Evolutionary conservation across 108 stramenopile genomes (phyloP).

Genomic region (Mayamaea pseudoterrestris): DNA sequence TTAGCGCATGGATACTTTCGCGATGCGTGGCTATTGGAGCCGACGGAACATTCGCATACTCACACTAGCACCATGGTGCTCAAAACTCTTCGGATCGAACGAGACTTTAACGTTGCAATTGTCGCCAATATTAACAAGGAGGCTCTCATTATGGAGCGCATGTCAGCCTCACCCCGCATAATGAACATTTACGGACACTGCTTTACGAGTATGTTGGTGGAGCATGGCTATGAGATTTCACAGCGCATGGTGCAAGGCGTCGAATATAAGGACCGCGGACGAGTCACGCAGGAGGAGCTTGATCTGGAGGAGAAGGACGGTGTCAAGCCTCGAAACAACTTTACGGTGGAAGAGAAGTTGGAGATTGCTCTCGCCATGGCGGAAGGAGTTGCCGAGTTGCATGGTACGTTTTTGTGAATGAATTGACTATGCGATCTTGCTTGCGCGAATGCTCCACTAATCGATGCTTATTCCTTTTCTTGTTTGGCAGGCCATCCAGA

Average conservation of each 20-base stretch:
- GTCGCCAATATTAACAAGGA: constrained; percentile 31
- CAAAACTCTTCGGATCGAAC: not conserved
- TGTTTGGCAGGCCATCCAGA: too few relatives aligned
- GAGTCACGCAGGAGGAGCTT: constrained; percentile 6
- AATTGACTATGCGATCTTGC: too few relatives aligned
- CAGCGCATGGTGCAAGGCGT: constrained; percentile 13
- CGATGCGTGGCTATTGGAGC: not conserved
- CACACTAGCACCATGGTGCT: too few relatives aligned
- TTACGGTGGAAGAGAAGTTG: constrained; percentile 34
- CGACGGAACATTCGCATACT: too few relatives aligned
- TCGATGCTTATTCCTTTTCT: too few relatives aligned
- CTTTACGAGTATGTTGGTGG: constrained; percentile 30
- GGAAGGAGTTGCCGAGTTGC: constrained; percentile 48
- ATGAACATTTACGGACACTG: constrained; percentile 68
- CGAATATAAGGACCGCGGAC: constrained; percentile 1
- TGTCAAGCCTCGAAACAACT: constrained; percentile 13
- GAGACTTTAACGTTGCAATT: not conserved
- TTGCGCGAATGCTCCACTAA: too few relatives aligned
- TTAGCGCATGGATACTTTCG: constrained; percentile 1
- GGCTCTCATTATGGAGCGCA: constrained; percentile 60
- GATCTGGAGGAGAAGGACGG: constrained; percentile 4
- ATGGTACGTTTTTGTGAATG: too few relatives aligned
- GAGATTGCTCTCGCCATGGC: constrained; percentile 55
- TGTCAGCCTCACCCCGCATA: constrained; percentile 42
- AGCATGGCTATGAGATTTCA: constrained; percentile 34